Conservation (phyloP, 208 protist genomes). For the Trypanosomatidae sp. region DNA sequence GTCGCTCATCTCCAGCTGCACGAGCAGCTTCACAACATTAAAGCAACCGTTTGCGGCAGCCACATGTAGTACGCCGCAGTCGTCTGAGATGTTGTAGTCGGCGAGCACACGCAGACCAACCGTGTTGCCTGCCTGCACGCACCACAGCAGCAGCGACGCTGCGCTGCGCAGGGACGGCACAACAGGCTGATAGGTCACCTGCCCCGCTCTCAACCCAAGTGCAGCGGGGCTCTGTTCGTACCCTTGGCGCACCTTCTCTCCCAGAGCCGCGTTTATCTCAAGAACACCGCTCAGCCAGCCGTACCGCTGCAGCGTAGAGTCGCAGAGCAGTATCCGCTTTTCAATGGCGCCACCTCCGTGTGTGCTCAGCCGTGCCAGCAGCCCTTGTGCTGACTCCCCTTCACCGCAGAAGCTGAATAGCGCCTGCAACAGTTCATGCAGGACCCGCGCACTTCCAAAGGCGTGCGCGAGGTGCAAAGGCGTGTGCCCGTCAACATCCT, state of each 20-base stretch:
- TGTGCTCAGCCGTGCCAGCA: conserved; percentile 16
- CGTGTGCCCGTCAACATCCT: conserved; percentile 62
- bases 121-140: conserved; percentile 55
- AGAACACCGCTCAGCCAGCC: conserved; percentile 70
- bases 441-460: conserved; percentile 57
- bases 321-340: conserved; percentile 42
- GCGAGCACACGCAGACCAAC: conserved; percentile 76
- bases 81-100: conserved; percentile 74
- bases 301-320: conserved; percentile 46
- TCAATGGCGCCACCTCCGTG: conserved; percentile 14
- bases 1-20: conserved; percentile 71
- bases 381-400: conserved; percentile 2
- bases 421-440: conserved; percentile 44
- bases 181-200: conserved; percentile 30
- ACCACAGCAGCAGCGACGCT: conserved; percentile 60
- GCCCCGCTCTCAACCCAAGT: conserved; percentile 21
- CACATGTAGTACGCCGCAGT: conserved; percentile 57
- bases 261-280: conserved; percentile 45
- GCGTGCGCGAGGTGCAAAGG: conserved; percentile 65
- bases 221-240: conserved; percentile 21
- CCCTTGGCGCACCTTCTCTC: conserved; percentile 28
- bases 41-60: conserved; percentile 54
- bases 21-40: conserved; percentile 61
- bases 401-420: conserved; percentile 24
- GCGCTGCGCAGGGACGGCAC: conserved; percentile 19